Base-by-base conservation (phyloP, 768 basidiomycete genomes). In the Amanita muscaria region DNA sequence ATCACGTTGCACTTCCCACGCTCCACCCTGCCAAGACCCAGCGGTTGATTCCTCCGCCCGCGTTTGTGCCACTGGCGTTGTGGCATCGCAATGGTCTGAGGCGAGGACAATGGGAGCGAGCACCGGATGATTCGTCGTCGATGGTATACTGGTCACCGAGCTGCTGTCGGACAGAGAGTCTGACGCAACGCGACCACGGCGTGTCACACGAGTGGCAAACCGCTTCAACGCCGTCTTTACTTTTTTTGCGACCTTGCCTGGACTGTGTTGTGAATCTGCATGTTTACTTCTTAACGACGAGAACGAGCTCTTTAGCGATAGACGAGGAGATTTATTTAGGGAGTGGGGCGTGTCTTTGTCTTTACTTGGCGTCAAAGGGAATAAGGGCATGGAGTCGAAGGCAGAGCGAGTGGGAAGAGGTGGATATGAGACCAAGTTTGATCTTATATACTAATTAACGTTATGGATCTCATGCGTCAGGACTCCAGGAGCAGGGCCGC, bases 131-230 rank as follows among this genome's bases (percentile, higher is more conserved):
- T 29, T 46, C 24, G 52, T 54, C 54, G 40, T 52, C 50, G 48
- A 15, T n/a, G 42, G 24, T 5, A 35, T 40, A 31, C 38, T 46
- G 27, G 40, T 52, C 49, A 44, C 34, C 38, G 32, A 23, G 40
- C 31, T 21, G 21, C 36, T 29, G 44, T 48, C n/a, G n/a, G n/a
- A n/a, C n/a, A n/a, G n/a, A n/a, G n/a, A n/a, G n/a, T n/a, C 42
- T 30, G 55, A 50, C 1, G 39, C 36, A n/a, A 47, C 46, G 30
- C 48, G 58, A 44, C 56, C 53, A 52, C 54, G 56, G 42, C 55
- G 56, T 15, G 62, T 63, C 64, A 66, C 62, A 57, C 64, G 64
- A 34, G 56, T 57, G 44, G 60, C 58, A n/a, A 67, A 51, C n/a
- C 60, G 59, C 37, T 56, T 55, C 24, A 66, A 52, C 42, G 61